Evolutionary conservation across 495 filamentous ascomycete genomes (phyloP), one percentile per base, ranked within the genome.

Genomic region (Poronia punctata): DNA sequence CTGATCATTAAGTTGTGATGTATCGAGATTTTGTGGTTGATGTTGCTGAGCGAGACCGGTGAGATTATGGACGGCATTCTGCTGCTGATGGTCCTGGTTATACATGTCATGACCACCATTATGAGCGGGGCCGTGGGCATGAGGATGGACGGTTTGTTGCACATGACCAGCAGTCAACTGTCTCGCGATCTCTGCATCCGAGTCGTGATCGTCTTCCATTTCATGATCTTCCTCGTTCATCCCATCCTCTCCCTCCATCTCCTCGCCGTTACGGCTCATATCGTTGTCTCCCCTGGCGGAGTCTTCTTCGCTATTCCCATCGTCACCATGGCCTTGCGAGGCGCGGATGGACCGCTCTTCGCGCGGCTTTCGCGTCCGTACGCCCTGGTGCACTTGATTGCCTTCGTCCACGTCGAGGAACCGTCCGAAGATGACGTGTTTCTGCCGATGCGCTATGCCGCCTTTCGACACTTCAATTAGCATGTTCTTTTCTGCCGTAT

Each of bases 401-500:
- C 31, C 28, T 21, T 38, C 35, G 16, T 29, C 28, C 10, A 38
- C 19, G 4, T 27, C 20, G 7, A 45, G 42, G 5, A 45, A 16
- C 7, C 42, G 34, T n/a, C 42, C 42, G 14, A 45, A 38, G 7
- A 45, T 28, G 7, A 45, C 20, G 28, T 45, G 42, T 27, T 31
- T 38, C 16, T 30, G 34, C 17, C 42, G 35, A 12, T 45, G 42
- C 27, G 11, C n/a, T 3, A 30, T 4, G 5, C 42, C 42, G 22
- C 42, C 42, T 21, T 37, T 38, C 21, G 42, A 45, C 20, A 54
- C 43, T 10, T 57, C 54, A 3, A 47, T 38, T 3, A 57, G 16
- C 9, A 57, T 48, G 12, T 46, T 57, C 33, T 44, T 57, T n/a
- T 57, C 54, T 6, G 51, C 51, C 2, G 54, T 57, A 35, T 57